Base-by-base conservation (phyloP, 345 rosid genomes). In the Sonneratia caseolaris region DNA sequence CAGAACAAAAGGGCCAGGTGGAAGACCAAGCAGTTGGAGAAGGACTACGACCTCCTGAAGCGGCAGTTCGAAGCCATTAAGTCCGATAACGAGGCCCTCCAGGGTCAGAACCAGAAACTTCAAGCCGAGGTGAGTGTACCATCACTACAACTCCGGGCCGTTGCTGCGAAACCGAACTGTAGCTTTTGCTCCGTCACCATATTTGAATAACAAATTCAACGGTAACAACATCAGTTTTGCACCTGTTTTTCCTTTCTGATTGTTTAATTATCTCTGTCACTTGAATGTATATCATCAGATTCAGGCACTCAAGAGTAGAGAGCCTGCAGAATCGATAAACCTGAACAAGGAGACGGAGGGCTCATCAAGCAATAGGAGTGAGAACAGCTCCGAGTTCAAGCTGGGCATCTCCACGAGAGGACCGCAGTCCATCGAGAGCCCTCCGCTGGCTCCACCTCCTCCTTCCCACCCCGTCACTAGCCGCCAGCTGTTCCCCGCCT, bases 21-120 rank as follows among this genome's bases (percentile, higher is more conserved):
- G 99, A 92, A 96, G 77, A 92, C 97, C 55, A 91, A 96, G 78
- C 99, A 96, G 69, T 88, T 95, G 1, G 99, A 95, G 84, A 95
- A 88, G 83, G 98, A 96, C 73, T 92, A 92, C 68, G 98, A 92
- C 77, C 79, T 86, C 35, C 97, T 96, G 32, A 92, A 89, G 74
- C 79, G 85, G 81, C 97, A 91, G 67, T 89, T 80, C 61, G 99
- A 96, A 53, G 82, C 85, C 13, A 72, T 91, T 64, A 95, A 95
- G 84, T 84, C 90, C 56, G 91, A 89, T 75, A 91, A 92, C 43
- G 91, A 88, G 74, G 78, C 84, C 51, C 98, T 95, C 64, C 92
- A 85, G 82, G 83, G 91, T 62, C 98, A 89, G 47, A 92, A 96
- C 86, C 94, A 86, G 62, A 88, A 87, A 69, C 91, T 96, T 53